Evolutionary conservation across 805 yeast species (phyloP), one percentile per base, ranked within the genome.

Genomic region (Zygotorulaspora chibaensis): DNA sequence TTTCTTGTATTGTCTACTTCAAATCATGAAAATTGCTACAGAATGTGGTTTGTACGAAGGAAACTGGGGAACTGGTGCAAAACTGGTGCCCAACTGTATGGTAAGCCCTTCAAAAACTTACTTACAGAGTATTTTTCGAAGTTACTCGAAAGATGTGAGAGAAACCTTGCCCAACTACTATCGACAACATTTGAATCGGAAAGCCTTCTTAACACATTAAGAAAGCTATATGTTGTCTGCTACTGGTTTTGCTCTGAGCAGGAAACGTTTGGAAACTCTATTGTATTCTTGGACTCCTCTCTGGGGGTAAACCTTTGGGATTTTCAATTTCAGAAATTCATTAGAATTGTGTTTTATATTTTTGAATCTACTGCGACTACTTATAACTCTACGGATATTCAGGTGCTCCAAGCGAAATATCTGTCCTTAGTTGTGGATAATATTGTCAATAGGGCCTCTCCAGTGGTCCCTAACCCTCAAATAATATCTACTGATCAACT

Each of bases 61-160:
- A 63, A 55, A 34, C 8, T 62, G n/a, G 58, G 58, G 9, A 31
- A 35, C 17, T 61, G 65, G 65, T 58, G 61, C 37, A 41, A 51
- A 16, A 27, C 54, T 8, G 15, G 38, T 25, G 34, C 38, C 12
- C 35, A 42, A 13, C 40, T 56, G 11, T 48, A 54, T 40, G 61
- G 59, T 6, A 34, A 31, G 10, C 23, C 17, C 2, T 30, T 42
- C 26, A 53, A 54, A 36, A 10, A 52, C 2, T 30, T 46, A 2
- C 23, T 56, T 13, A 43, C 62, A 1, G 35, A 33, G 3, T 29
- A 37, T 27, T 23, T 56, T 9, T 38, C 47, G 34, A 20, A 34
- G 3, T 26, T 43, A n/a, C 5, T 58, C 16, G 48, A 50, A 2
- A 38, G 39, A 2, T 42, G 42, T 31, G 64, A 61, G 47, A 44